These are phyloP conservation scores for Botrytis sinoallii DNA, from an alignment of 2,329 filamentous ascomycete genomes.

Conservation along the genomic window DNA sequence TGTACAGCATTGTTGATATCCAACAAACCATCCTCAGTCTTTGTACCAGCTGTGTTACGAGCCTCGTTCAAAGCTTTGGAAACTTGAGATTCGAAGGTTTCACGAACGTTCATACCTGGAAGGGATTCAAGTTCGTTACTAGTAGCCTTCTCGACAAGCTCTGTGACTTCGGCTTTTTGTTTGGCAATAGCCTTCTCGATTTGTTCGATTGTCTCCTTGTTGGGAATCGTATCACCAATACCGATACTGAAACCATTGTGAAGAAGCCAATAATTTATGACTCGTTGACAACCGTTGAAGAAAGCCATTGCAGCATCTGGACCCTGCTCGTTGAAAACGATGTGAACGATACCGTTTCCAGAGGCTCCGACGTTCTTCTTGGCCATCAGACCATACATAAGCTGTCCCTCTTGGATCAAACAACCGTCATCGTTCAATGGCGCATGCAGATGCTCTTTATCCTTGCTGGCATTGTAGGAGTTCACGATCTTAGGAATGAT, in stretches of 20 bases:
- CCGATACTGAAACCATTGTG: slow-evolving; percentile 97
- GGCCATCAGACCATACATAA: slow-evolving; percentile 84
- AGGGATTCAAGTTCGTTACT: slow-evolving; percentile 85
- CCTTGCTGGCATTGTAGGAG: slow-evolving; percentile 63
- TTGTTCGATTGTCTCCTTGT: slow-evolving; percentile 76
- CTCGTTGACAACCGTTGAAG: slow-evolving; percentile 91
- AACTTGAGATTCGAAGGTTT: slow-evolving; percentile 97
- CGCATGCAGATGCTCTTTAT: slow-evolving; percentile 46
- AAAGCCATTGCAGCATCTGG: slow-evolving; percentile 84
- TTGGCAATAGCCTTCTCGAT: slow-evolving; percentile 78
- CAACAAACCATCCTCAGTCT: slow-evolving; percentile 87
- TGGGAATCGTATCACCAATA: slow-evolving; percentile 96
- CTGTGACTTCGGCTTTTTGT: slow-evolving; percentile 77
- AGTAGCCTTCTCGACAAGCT: slow-evolving; percentile 74
- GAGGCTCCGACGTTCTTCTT: slow-evolving; percentile 95
- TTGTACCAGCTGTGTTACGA: slow-evolving; percentile 93
- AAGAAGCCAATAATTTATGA: slow-evolving; percentile 95
- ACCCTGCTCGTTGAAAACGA: slow-evolving; percentile 93
- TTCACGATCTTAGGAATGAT: slow-evolving; percentile 86
- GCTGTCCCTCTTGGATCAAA: slow-evolving; percentile 79
- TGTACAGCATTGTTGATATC: slow-evolving; percentile 94
- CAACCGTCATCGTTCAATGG: slow-evolving; percentile 74
- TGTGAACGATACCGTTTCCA: slow-evolving; percentile 87
- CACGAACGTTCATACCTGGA: slow-evolving; percentile 97
- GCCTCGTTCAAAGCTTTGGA: slow-evolving; percentile 91